These are phyloP conservation scores for Saccharomyces hybrid DNA, from an alignment of 1,139 yeast genomes.

Conservation along the genomic window DNA sequence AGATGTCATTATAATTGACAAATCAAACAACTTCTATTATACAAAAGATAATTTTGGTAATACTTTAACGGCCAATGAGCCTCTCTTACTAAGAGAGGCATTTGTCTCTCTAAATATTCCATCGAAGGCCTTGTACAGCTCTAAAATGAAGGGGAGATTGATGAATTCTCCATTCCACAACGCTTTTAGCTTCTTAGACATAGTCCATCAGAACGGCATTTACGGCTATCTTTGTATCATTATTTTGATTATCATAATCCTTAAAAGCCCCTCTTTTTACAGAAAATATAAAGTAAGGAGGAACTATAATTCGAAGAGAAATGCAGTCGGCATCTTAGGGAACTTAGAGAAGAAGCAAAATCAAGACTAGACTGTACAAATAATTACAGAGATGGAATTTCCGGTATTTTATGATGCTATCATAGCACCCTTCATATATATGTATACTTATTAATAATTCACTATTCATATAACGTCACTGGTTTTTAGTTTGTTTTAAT, in stretches of 20 bases:
- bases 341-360: constrained; percentile 5
- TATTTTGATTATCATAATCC: constrained; percentile 16
- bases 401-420: neutral
- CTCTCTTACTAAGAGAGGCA: constrained; percentile 14
- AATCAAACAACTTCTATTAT: constrained; percentile 30
- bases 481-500: neutral
- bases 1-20: constrained; percentile 37
- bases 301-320: constrained; percentile 18
- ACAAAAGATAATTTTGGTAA: constrained; percentile 32
- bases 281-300: constrained; percentile 8
- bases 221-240: neutral
- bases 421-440: neutral
- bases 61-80: constrained; percentile 17
- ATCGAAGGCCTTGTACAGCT: constrained; percentile 4
- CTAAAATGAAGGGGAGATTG: constrained; percentile 16
- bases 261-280: neutral
- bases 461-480: neutral
- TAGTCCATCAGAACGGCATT: neutral
- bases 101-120: constrained; percentile 20
- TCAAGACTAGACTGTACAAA: constrained; percentile 5
- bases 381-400: neutral
- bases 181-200: constrained; percentile 4
- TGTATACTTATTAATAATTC: neutral
- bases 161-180: constrained; percentile 42
- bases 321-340: constrained; percentile 20